A percentile compares a stretch with the other conserved stretches of the same genome.
phyloP scores from a whole-genome alignment of 139 green algal species.

The Marvania coccoides region DNA sequence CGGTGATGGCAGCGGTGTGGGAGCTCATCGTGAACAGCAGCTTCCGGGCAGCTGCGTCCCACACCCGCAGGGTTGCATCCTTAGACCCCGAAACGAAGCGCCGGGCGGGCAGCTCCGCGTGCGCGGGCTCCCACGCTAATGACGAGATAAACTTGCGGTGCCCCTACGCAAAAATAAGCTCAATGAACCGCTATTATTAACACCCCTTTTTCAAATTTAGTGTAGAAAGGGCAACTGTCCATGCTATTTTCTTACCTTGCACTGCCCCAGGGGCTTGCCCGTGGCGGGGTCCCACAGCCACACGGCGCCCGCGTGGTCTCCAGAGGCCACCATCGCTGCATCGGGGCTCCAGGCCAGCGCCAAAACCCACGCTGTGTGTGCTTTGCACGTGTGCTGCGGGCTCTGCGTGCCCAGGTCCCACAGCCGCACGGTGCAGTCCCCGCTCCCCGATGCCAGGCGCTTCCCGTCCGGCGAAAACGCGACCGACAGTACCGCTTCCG shows the following conservation, averaged over 20 bases:
- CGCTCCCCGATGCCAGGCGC: slow-evolving; percentile 74
- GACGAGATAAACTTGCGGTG: slow-evolving; percentile 92
- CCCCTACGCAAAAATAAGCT: slow-evolving; percentile 30
- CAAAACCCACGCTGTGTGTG: slow-evolving; percentile 90
- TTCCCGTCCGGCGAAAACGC: slow-evolving; percentile 87
- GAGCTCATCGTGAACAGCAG: slow-evolving; percentile 45
- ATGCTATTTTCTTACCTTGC: slow-evolving; percentile 49
- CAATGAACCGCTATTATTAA: no score
- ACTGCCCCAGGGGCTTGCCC: slow-evolving; percentile 47
- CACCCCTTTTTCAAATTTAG: background rate
- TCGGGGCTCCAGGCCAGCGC: slow-evolving; percentile 89
- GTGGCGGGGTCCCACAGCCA: slow-evolving; percentile 79
- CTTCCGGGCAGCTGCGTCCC: slow-evolving; percentile 23
- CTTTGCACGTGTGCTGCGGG: slow-evolving; percentile 68
- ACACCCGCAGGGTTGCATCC: slow-evolving; percentile 73
- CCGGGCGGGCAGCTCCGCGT: slow-evolving; percentile 61
- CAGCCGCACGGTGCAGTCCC: slow-evolving; percentile 88
- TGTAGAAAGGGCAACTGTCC: no score
- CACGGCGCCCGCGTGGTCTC: slow-evolving; percentile 78
- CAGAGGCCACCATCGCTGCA: slow-evolving; percentile 59
- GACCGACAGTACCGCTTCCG: slow-evolving; percentile 84
- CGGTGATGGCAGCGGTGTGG: slow-evolving; percentile 67
- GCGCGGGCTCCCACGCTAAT: slow-evolving; percentile 90
- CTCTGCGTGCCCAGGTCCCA: slow-evolving; percentile 92
- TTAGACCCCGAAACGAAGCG: slow-evolving; percentile 72